phyloP scores from a whole-genome alignment of 495 filamentous ascomycete species.

The Polyplosphaeria fusca region DNA sequence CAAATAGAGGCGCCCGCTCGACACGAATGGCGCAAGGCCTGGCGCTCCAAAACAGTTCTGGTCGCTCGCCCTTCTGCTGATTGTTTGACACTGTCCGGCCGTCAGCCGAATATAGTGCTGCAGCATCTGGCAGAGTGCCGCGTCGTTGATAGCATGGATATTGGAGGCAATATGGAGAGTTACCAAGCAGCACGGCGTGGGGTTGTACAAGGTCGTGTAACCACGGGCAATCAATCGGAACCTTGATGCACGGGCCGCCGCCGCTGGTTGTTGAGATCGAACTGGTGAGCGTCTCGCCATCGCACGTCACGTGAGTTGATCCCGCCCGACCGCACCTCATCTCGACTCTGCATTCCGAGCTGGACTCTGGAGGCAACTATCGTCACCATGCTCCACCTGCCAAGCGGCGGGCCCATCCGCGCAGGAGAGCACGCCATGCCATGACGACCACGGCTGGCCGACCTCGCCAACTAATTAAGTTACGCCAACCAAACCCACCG shows the following conservation, averaged over 20 bases:
- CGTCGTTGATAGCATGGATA: constrained; percentile 1
- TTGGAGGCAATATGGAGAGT: constrained; percentile 30
- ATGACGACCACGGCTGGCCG: too few species aligned
- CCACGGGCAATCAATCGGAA: constrained; percentile 15
- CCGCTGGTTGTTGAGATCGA: neutral
- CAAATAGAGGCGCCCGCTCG: constrained; percentile 15
- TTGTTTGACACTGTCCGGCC: constrained; percentile 18
- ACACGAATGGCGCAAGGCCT: constrained; percentile 8
- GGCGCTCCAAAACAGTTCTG: neutral
- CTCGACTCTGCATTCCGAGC: too few species aligned
- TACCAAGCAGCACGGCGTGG: constrained; percentile 6
- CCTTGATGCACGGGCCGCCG: neutral
- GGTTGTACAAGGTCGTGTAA: constrained; percentile 14
- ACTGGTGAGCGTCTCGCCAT: neutral
- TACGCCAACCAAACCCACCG: too few species aligned
- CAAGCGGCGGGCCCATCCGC: too few species aligned
- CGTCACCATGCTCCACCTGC: too few species aligned
- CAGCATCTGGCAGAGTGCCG: constrained; percentile 19
- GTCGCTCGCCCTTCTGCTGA: neutral
- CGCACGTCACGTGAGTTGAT: neutral
- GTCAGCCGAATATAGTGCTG: constrained; percentile 25
- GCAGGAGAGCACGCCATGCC: too few species aligned
- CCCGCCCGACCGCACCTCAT: too few species aligned
- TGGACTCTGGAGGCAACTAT: too few species aligned
- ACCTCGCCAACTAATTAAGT: too few species aligned